Conservation (phyloP, 805 yeast species). For the Lipomyces sp. region DNA sequence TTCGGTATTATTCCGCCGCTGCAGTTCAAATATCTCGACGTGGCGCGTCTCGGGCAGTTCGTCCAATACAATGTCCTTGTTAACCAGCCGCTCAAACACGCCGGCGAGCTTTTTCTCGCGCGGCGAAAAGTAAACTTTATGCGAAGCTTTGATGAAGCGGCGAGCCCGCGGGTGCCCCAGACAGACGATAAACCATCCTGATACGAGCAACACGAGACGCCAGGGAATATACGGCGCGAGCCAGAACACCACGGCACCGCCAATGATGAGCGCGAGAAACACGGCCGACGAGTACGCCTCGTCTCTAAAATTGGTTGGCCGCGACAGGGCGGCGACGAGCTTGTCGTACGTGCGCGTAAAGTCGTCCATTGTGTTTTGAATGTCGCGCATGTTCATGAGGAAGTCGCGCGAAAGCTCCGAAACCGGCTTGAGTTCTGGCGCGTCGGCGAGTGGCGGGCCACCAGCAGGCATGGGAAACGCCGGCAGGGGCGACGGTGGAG, state of each 20-base stretch:
- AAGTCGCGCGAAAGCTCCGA: constrained; percentile 38
- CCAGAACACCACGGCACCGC: constrained; percentile 40
- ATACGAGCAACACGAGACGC: constrained; percentile 21
- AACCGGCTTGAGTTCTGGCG: constrained; percentile 29
- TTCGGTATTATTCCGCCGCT: constrained; percentile 55
- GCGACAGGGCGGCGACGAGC: constrained; percentile 16
- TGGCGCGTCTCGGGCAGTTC: constrained; percentile 56
- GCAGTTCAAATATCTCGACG: constrained; percentile 79
- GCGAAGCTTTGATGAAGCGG: constrained; percentile 8
- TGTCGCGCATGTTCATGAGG: constrained; percentile 61
- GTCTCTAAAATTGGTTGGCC: constrained; percentile 29
- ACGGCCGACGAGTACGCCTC: constrained; percentile 30
- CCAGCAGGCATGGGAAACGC: constrained; percentile 31
- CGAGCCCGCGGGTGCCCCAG: constrained; percentile 27
- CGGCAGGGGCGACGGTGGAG: constrained; percentile 33
- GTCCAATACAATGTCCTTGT: constrained; percentile 58
- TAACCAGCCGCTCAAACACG: constrained; percentile 40
- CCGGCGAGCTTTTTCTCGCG: constrained; percentile 37
- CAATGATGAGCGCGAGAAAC: constrained; percentile 16
- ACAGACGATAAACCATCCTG: constrained; percentile 27
- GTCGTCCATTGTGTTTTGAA: constrained; percentile 33
- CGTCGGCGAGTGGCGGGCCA: constrained; percentile 29
- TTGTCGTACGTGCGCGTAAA: constrained; percentile 35
- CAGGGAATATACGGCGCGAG: constrained; percentile 35
- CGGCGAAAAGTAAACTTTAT: constrained; percentile 29